Evolutionary conservation across 805 yeast genomes (phyloP), one percentile per base, ranked within the genome.

Genomic region (Spathaspora hagerdaliae): DNA sequence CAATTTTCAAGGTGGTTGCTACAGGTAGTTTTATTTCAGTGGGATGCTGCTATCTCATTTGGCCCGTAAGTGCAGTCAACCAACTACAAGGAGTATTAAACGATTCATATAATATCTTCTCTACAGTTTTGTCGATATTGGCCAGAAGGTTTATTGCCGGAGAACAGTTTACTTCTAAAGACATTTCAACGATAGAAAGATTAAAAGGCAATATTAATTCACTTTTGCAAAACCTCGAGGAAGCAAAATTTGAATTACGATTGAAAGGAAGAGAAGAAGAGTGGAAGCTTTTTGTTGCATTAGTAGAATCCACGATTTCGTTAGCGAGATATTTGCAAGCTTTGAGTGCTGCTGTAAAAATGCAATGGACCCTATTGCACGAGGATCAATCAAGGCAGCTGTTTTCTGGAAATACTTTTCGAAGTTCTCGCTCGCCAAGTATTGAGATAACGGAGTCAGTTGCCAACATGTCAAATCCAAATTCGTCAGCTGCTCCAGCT

Each of bases 311-410:
- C 0, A 75, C 82, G 7, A 70, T 75, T 35, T 67, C 75, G 9
- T 57, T 87, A 50, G 63, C 75, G 6, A 74, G 78, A 51, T 82
- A 81, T 53, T 57, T 86, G 36, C 84, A 85, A 42, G 92, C 92
- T 1, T 65, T 87, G 51, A 69, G 79, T 49, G 75, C 83, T 39
- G 83, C 91, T 11, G 78, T 83, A 9, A 85, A 81, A 48, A 83
- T 84, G 71, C 85, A 83, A 56, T 73, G 80, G 74, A 71, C 73
- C 29, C 63, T 83, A 8, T 63, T 84, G 7, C 71, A 72, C 44
- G 69, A 54, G 42, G 41, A 26, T 31, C 42, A 34, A 5, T 36
- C 37, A n/a, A 31, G 10, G 12, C n/a, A 35, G 10, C 12, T 9
- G 12, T 9, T 29, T 9, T 29, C 32, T 9, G 12, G 32, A 3